Evolutionary conservation across 192 early-diverging fungal species (phyloP).

Genomic region (Gigaspora rosea): DNA sequence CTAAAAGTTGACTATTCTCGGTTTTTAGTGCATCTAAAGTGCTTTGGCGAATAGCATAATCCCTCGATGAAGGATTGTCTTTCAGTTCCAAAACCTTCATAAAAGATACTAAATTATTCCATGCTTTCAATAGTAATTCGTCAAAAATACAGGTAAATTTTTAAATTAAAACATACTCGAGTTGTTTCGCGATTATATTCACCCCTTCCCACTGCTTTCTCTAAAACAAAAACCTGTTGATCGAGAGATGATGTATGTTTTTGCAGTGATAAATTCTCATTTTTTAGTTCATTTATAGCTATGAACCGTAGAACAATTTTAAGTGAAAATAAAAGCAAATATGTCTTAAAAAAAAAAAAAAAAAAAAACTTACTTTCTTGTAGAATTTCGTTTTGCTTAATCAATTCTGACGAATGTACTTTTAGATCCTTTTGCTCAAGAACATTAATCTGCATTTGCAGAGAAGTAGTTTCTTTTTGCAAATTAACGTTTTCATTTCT

Average conservation of each 20-base stretch:
- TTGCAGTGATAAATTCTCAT: constrained; percentile 15
- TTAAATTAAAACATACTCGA: constrained; percentile 38
- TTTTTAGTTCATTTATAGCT: not conserved
- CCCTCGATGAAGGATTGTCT: constrained; percentile 72
- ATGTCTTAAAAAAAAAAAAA: not conserved
- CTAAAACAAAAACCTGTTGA: constrained; percentile 53
- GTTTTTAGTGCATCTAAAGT: constrained; percentile 63
- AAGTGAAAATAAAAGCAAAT: not conserved
- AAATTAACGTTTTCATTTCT: not conserved
- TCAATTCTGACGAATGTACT: constrained; percentile 13
- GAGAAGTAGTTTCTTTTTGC: constrained; percentile 4
- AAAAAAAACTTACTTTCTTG: constrained; percentile 5
- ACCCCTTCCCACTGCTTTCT: constrained; percentile 65
- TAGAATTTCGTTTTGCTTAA: constrained; percentile 12
- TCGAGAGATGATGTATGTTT: not conserved
- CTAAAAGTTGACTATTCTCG: constrained; percentile 68
- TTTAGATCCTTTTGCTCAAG: not conserved
- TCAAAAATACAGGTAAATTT: not conserved
- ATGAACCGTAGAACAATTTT: not conserved
- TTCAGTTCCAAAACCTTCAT: constrained; percentile 62
- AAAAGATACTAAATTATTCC: not conserved
- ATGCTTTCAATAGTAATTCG: not conserved
- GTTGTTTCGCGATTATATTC: constrained; percentile 60
- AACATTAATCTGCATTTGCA: constrained; percentile 6
- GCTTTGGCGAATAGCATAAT: constrained; percentile 68